Percentiles rank a stretch among this genome's conserved stretches.
Conservation (phyloP, 2,329 filamentous ascomycete genomes). For the Thielaviopsis ethacetica region DNA sequence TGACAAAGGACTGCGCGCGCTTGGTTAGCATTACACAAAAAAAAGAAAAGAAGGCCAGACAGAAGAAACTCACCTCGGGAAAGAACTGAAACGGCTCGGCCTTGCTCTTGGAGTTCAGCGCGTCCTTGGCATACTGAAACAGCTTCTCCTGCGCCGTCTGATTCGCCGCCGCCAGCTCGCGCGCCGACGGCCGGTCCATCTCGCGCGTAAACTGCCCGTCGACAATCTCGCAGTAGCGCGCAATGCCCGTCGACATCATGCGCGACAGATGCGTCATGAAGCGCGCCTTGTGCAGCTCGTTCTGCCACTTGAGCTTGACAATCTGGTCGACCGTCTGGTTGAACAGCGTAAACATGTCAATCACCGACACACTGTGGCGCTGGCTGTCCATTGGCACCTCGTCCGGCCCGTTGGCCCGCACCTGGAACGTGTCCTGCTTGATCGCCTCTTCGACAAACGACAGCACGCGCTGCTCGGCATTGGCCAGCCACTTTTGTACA, state of each 20-base stretch:
- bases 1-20: conserved; percentile 64
- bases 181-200: conserved; percentile 81
- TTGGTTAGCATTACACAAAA: conserved; percentile 21
- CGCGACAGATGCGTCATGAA: conserved; percentile 93
- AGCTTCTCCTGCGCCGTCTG: conserved; percentile 84
- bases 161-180: conserved; percentile 62
- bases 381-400: conserved; percentile 58
- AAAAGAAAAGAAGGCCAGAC: too few species aligned
- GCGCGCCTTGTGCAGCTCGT: conserved; percentile 82
- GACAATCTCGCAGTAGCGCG: conserved; percentile 79
- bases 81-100: conserved; percentile 96
- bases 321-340: conserved; percentile 83
- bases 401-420: conserved; percentile 47
- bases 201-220: conserved; percentile 75
- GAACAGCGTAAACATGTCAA: conserved; percentile 88
- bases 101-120: conserved; percentile 81
- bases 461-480: conserved; percentile 62
- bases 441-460: conserved; percentile 81
- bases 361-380: conserved; percentile 80
- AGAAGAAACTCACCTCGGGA: conserved; percentile 51
- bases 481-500: conserved; percentile 86
- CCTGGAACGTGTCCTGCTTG: conserved; percentile 73
- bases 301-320: conserved; percentile 74
- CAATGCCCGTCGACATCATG: conserved; percentile 65
- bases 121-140: conserved; percentile 84